These are phyloP conservation scores for Inosperma sp. DNA, from an alignment of 768 basidiomycete species.

Conservation along the genomic window DNA sequence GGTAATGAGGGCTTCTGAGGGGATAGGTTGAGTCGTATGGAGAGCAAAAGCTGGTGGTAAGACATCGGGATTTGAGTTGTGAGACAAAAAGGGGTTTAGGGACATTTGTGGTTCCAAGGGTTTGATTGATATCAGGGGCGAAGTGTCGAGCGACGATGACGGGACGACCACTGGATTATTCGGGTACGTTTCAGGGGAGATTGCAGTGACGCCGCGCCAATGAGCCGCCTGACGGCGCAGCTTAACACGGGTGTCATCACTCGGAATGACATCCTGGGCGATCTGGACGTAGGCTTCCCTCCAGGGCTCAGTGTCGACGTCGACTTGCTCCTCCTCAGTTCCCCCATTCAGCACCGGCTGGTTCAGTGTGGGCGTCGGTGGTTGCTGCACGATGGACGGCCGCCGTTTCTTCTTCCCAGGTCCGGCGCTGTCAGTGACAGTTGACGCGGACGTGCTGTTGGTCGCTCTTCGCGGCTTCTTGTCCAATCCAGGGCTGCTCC, in stretches of 20 bases:
- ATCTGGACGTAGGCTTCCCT: slow-evolving; percentile 45
- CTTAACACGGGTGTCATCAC: slow-evolving; percentile 41
- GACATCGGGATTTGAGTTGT: slow-evolving; percentile 36
- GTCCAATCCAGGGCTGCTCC: slow-evolving; percentile 9
- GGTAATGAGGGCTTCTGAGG: slow-evolving; percentile 52
- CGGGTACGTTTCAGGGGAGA: slow-evolving; percentile 14
- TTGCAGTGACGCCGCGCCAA: slow-evolving; percentile 65
- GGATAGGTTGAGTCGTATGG: slow-evolving; percentile 57
- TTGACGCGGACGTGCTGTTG: slow-evolving; percentile 31
- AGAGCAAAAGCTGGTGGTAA: slow-evolving; percentile 58
- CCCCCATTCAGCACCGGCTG: slow-evolving; percentile 41
- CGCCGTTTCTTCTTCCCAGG: slow-evolving; percentile 17
- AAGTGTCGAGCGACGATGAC: slow-evolving; percentile 9
- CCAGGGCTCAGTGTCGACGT: slow-evolving; percentile 44
- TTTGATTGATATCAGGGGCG: slow-evolving; percentile 18
- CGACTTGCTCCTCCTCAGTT: slow-evolving; percentile 47
- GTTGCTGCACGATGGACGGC: slow-evolving; percentile 32
- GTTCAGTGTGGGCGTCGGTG: slow-evolving; percentile 23
- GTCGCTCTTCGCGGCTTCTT: not conserved
- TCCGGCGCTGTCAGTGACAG: slow-evolving; percentile 22
- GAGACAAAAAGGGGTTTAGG: slow-evolving; percentile 20
- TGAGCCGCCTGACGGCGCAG: slow-evolving; percentile 53
- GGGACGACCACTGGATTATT: slow-evolving; percentile 5
- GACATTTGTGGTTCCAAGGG: slow-evolving; percentile 23
- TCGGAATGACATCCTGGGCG: slow-evolving; percentile 41